Evolutionary conservation across 1,139 yeast genomes (phyloP).

Genomic region (Geotrichum aggregatum): DNA sequence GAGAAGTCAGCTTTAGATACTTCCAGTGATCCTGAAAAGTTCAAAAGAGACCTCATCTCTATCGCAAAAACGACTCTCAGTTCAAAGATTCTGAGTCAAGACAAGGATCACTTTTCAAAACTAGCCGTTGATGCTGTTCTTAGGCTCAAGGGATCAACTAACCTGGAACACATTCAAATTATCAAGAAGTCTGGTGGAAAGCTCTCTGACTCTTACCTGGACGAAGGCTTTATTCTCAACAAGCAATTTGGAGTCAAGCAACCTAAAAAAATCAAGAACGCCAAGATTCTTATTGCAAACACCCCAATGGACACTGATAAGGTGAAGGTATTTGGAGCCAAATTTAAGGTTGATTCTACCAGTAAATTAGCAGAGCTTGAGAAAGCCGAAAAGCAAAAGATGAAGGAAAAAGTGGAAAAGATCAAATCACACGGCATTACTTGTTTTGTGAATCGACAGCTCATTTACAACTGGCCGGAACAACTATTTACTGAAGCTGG

Average conservation of each 20-base stretch:
- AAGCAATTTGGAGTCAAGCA: slow-evolving; percentile 92
- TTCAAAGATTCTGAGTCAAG: slow-evolving; percentile 91
- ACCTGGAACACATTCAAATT: slow-evolving; percentile 88
- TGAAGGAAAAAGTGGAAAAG: slow-evolving; percentile 85
- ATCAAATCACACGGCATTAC: slow-evolving; percentile 78
- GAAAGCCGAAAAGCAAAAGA: slow-evolving; percentile 89
- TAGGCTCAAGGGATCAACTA: slow-evolving; percentile 89
- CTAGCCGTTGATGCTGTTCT: slow-evolving; percentile 93
- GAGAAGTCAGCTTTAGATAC: slow-evolving; percentile 75
- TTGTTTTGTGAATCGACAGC: slow-evolving; percentile 90
- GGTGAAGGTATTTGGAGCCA: slow-evolving; percentile 95
- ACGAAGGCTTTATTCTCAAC: slow-evolving; percentile 89
- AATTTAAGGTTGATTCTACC: slow-evolving; percentile 93
- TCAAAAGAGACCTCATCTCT: slow-evolving; percentile 71
- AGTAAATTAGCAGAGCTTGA: slow-evolving; percentile 92
- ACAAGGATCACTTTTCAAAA: slow-evolving; percentile 80
- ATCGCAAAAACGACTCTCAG: slow-evolving; percentile 93
- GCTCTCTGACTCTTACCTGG: slow-evolving; percentile 84
- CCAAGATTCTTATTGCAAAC: slow-evolving; percentile 85
- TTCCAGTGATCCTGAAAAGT: slow-evolving; percentile 55
- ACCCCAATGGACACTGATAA: slow-evolving; percentile 97
- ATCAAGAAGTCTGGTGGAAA: slow-evolving; percentile 93
- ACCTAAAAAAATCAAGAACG: slow-evolving; percentile 79
- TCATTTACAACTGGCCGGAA: slow-evolving; percentile 97
- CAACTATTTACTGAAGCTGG: slow-evolving; percentile 84